Evolutionary conservation across 441 rosid genomes (phyloP), one percentile per base, ranked within the genome.

Genomic region (Erodium trifolium): DNA sequence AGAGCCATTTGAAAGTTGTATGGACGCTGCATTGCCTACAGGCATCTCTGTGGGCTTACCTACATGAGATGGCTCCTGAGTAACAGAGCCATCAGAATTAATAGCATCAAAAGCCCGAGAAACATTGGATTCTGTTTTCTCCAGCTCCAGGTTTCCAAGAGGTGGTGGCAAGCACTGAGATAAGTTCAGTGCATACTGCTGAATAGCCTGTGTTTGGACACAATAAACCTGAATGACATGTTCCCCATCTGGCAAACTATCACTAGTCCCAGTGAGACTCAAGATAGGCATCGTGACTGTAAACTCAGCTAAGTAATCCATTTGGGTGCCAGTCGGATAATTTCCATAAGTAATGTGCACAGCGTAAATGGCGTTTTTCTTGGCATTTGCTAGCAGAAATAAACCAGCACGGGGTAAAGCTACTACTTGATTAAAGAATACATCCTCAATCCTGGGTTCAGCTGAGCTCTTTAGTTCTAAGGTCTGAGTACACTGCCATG

Each of bases 311-410:
- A 94, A 78, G 81, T 90, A 88, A 81, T 92, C 94, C 92, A 92
- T 88, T 72, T 76, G 77, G 66, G 94, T 82, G 57, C 83, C 85
- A 63, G 84, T 84, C 17, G 98, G 97, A 81, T 78, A 78, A 72
- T 83, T 71, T 35, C 94, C 99, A 79, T 88, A 90, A 37, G 84
- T 94, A 45, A 92, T 66, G 76, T 94, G 93, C 68, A 92, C 86
- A 10, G 85, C 98, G 81, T 94, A 94, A 63, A 94, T 86, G 68
- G 93, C 87, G 75, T 90, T 92, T 83, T 82, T 90, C 83, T 90
- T 90, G 19, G 98, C 98, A 75, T 94, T 94, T 68, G 97, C 98
- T 69, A 94, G 78, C 74, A 94, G 76, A 75, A 89, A 72, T 29
- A 93, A 76, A 70, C 94, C 89, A 49, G 90, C 86, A 70, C 71